Base-by-base conservation (phyloP, 805 yeast genomes). In the Candida easanensis region DNA sequence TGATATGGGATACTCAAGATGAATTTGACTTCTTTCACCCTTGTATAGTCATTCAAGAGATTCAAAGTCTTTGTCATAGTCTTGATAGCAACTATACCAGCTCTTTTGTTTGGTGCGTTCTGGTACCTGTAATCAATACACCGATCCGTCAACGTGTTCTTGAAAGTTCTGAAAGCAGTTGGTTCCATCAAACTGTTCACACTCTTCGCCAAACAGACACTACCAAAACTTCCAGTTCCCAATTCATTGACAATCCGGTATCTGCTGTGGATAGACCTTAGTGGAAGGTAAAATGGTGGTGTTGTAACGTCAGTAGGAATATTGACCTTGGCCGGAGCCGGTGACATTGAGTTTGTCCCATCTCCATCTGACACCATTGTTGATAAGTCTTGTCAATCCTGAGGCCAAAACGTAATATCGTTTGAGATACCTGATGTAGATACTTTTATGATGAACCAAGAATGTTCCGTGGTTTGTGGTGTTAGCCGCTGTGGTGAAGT, bases 211-310 rank as follows among this genome's bases (percentile, higher is more conserved):
- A 84, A 64, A 1, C 74, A 65, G 2, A 86, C 93, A 2, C 74
- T 65, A 2, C 95, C 95, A 68, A 86, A 86, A 37, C 88, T 80
- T 1, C 95, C 95, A 42, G 73, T 75, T 0, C 95, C 95, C 45
- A 86, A 63, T 36, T 68, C 70, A 34, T 76, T 70, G 8, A 84
- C 66, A 4, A 69, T 50, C 40, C 71, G 74, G 56, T 80, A 85
- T 33, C 76, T 62, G 7, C 62, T 57, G 3, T 56, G 51, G 36
- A 74, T 60, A 8, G 73, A 57, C 38, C 67, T 70, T 8, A 78
- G 46, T 1, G 82, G 82, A 8, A 73, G 60, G 38, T 59, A 60
- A 26, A 56, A 52, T 0, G 76, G 76, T 1, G 76, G 75, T 37
- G 47, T 45, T 36, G 61, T 42, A 27, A 70, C 35, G 52, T 71